Evolutionary conservation across 768 basidiomycete genomes (phyloP).

Genomic region (Galerina sulciceps): DNA sequence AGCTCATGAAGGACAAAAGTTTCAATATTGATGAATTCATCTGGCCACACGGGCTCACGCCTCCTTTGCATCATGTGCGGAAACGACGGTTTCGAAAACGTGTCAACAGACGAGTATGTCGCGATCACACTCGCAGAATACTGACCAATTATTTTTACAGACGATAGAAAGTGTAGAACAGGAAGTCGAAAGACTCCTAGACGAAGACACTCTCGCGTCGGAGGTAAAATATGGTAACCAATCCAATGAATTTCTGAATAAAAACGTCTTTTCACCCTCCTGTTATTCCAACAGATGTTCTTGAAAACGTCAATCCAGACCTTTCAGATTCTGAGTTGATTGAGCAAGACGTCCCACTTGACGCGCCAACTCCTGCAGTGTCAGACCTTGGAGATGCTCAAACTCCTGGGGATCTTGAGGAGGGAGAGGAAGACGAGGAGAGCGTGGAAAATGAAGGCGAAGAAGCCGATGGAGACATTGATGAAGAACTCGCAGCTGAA

Average conservation of each 20-base stretch:
- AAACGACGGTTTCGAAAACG: constrained; percentile 93
- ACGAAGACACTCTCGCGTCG: constrained; percentile 75
- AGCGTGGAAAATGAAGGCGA: constrained; percentile 64
- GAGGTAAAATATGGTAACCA: constrained; percentile 75
- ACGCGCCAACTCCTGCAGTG: constrained; percentile 73
- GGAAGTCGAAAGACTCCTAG: constrained; percentile 86
- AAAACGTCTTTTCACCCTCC: neutral
- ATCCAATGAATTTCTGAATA: neutral
- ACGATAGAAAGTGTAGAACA: constrained; percentile 95
- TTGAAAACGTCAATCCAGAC: constrained; percentile 91
- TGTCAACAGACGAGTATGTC: constrained; percentile 75
- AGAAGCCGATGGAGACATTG: constrained; percentile 81
- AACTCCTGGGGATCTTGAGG: constrained; percentile 61
- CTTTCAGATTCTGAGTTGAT: constrained; percentile 89
- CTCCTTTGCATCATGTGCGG: constrained; percentile 87
- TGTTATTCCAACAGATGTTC: constrained; percentile 54
- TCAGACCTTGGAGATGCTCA: constrained; percentile 69
- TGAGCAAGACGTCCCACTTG: constrained; percentile 67
- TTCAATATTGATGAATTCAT: constrained; percentile 96
- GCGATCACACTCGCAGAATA: neutral
- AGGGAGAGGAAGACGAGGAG: constrained; percentile 59
- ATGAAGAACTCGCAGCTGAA: constrained; percentile 88
- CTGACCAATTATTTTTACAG: constrained; percentile 38
- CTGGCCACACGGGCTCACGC: constrained; percentile 96
- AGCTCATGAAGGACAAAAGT: constrained; percentile 59